Base-by-base conservation (phyloP, 2,329 filamentous ascomycete genomes). In the Xylariaceae sp. region DNA sequence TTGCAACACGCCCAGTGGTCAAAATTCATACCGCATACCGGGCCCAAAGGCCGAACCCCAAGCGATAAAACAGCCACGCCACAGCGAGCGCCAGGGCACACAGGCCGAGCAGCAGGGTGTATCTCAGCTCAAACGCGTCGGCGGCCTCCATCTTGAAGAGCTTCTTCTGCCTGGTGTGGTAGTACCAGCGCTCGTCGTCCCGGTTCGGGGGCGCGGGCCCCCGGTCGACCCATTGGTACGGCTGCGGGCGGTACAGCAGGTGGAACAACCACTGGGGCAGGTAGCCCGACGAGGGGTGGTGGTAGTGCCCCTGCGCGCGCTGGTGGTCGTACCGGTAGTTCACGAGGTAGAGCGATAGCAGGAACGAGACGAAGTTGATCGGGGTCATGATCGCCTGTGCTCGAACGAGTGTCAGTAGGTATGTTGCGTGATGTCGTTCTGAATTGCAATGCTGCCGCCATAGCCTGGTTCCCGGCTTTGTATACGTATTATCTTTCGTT, bases 321-420 rank as follows among this genome's bases (percentile, higher is more conserved):
- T 78, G 67, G 66, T 77, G 66, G 65, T 83, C 73, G 79, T 84
- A 76, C 55, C 78, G 78, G 48, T 80, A 74, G 73, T 89, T 86
- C 43, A 89, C 79, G 49, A 88, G 71, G 67, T 81, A 78, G 44
- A 90, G 81, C 1, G 87, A 89, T 61, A 89, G 44, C 42, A 90
- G 70, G 72, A 89, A 89, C 20, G 84, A 81, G 48, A 84, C 75
- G 69, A 89, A 83, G 61, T 85, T 78, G 59, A 89, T 63, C 7
- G 88, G 86, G 0, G 85, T 87, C 73, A 88, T 77, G 63, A 89
- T 63, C 19, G 77, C 52, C 78, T 81, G 54, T 20, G 20, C 42
- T 43, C n/a, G 26, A 18, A 44, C 10, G 10, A 10, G 26, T 29
- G 26, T 10, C 26, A 29, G 26, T 29, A 5, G 10, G 26, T 29